Base-by-base conservation (phyloP, 129 eudicot species). In the Artemisia annua region DNA sequence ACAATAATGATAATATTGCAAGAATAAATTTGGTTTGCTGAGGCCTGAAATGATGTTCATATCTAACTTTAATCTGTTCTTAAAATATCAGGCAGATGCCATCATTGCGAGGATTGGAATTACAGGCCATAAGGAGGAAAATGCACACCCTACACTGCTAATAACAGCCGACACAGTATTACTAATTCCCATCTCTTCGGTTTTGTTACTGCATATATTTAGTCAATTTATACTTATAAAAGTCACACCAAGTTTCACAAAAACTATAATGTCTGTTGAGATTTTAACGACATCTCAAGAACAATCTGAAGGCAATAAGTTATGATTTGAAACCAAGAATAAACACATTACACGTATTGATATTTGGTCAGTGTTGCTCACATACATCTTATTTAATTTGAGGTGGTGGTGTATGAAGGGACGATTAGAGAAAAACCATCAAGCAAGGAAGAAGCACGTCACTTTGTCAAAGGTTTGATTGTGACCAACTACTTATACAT, bases 381-480 rank as follows among this genome's bases (percentile, higher is more conserved):
- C 83, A 68, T 77, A 66, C 71, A 70, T 78, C 79, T 87, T 61
- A 85, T 87, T 88, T 77, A 66, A 85, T 73, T 56, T 90, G 78
- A 95, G 99, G 99, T 95, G 85, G 99, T 88, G 75, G 97, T 95
- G 73, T 85, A 86, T 83, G 87, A 95, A 86, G 99, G 96, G 68
- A 77, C 48, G 55, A 82, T 95, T 48, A 77, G 99, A 73, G 99
- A 95, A 82, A 95, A 95, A 80, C 99, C 99, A 70, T 84, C 96
- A 19, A 77, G 85, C 83, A 80, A 86, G 83, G 93, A 90, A 80
- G 99, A 95, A 83, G 97, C 95, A 39, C 93, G 94, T 52, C 87
- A 90, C 22, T 95, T 85, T 66, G 81, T 95, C 70, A 85, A 87
- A 95, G 97, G 97, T 88, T 76, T 71, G 71, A 69, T 30, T 78